phyloP scores from a whole-genome alignment of 73 alveolate genomes.

The Paraurostyla sp. region DNA sequence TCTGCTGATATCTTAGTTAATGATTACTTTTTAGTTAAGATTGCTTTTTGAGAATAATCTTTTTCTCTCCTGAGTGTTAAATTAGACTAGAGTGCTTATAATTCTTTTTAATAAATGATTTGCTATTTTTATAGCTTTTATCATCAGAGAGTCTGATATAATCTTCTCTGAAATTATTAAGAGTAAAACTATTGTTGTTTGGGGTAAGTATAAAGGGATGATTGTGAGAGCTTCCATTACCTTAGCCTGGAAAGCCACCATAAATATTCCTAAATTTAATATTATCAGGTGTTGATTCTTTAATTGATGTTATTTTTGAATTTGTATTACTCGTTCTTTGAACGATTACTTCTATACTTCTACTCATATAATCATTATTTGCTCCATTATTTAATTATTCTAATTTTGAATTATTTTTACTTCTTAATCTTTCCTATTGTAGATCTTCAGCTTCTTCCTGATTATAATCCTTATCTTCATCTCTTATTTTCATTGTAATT shows the following conservation, averaged over 20 bases:
- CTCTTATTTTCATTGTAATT: not conserved
- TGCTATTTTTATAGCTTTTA: not conserved
- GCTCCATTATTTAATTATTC: not conserved
- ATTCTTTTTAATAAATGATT: too few species aligned
- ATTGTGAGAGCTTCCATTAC: too few species aligned
- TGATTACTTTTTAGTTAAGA: not conserved
- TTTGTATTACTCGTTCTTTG: slow-evolving; percentile 16
- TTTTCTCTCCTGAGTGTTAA: not conserved
- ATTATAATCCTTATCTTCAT: not conserved
- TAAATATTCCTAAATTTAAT: not conserved
- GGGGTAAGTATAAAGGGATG: not conserved
- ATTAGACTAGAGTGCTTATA: not conserved
- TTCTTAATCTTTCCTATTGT: not conserved
- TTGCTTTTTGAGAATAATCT: not conserved
- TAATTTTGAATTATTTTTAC: not conserved
- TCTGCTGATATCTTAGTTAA: not conserved
- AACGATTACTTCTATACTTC: slow-evolving; percentile 21
- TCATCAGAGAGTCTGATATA: not conserved
- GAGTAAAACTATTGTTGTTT: not conserved
- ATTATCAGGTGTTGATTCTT: slow-evolving; percentile 17
- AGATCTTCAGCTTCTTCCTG: not conserved
- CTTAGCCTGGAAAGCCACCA: too few species aligned
- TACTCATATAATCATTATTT: not conserved
- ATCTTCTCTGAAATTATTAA: not conserved
- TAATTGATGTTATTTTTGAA: not conserved